These are phyloP conservation scores for Solanum commersonii DNA, from an alignment of 257 asterid genomes.

Conservation along the genomic window DNA sequence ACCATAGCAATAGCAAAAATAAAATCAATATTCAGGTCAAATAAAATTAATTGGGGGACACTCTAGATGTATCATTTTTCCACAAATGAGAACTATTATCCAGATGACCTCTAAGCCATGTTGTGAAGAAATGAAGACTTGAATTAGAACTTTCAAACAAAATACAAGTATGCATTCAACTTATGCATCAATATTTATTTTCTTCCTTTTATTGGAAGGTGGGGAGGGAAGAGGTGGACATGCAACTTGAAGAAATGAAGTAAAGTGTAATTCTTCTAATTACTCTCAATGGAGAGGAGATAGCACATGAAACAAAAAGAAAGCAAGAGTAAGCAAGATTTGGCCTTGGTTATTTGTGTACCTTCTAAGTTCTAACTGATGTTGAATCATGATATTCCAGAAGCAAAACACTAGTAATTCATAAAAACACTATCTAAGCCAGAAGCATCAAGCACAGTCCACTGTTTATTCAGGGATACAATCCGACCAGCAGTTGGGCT, in stretches of 20 bases:
- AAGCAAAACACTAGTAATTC: background rate
- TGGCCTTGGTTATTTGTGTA: background rate
- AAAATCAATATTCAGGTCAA: background rate
- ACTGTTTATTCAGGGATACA: background rate
- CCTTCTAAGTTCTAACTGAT: background rate
- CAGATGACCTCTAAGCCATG: background rate
- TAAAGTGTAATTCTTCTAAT: background rate
- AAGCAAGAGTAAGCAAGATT: background rate
- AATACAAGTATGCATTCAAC: background rate
- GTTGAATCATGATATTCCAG: background rate
- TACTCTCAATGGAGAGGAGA: background rate
- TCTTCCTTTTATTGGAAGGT: background rate
- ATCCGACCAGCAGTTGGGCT: background rate
- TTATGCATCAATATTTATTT: background rate
- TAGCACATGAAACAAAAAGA: background rate
- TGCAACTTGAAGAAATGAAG: background rate
- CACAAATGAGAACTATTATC: background rate
- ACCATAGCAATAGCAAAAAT: background rate
- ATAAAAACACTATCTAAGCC: background rate
- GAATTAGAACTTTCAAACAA: background rate
- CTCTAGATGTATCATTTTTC: background rate
- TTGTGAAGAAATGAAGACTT: background rate
- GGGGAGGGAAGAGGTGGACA: background rate
- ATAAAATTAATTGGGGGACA: background rate
- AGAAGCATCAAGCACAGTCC: background rate